Evolutionary conservation across 202 grass and related monocot genomes (phyloP).

Genomic region (Alloteropsis angusta): DNA sequence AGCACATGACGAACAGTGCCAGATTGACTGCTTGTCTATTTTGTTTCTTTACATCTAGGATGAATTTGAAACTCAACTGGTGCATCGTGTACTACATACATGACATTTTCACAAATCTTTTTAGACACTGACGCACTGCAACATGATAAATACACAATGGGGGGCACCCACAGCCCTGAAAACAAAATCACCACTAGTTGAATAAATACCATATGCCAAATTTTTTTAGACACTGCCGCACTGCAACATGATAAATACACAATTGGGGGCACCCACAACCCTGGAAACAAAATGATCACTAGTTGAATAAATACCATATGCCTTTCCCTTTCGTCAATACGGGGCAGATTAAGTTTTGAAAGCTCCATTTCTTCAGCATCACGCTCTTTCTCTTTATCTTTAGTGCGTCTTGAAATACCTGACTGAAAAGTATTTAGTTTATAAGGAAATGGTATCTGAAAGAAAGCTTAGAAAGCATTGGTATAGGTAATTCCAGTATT

Average conservation of each 20-base stretch:
- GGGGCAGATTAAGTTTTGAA: conserved; percentile 68
- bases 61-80: neutral
- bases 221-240: neutral
- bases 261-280: neutral
- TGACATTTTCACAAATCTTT: neutral
- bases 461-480: conserved; percentile 3
- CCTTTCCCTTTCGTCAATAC: conserved; percentile 81
- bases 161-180: neutral
- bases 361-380: conserved; percentile 63
- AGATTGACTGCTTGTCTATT: too few relatives aligned
- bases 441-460: conserved; percentile 17
- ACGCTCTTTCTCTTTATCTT: conserved; percentile 80
- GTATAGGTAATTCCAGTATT: conserved; percentile 5
- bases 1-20: too few relatives aligned
- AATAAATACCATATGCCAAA: conserved; percentile 48
- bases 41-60: too few relatives aligned
- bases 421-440: conserved; percentile 35
- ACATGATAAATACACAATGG: neutral
- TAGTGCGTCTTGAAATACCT: conserved; percentile 51
- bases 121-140: neutral
- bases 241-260: neutral
- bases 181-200: neutral
- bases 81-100: neutral
- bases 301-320: conserved; percentile 42
- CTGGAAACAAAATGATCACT: neutral